Base-by-base conservation (phyloP, 208 protist species). In the Sergeia podlipaevii region DNA sequence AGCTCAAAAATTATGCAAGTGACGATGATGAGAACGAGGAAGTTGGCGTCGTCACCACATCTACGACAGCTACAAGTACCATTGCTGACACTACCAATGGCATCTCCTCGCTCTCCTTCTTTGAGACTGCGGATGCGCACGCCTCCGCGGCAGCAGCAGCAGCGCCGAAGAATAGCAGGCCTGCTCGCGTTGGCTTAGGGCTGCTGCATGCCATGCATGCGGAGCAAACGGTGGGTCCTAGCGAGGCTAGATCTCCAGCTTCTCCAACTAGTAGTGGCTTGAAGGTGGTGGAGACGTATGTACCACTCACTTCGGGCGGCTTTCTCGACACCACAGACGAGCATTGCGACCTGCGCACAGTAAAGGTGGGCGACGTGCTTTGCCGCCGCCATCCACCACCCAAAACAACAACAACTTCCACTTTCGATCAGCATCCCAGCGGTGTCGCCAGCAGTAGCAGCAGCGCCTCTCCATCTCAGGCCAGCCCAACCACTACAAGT, bases 271-370 rank as follows among this genome's bases (percentile, higher is more conserved):
- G n/a, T n/a, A n/a, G 11, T 6, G n/a, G 27, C 7, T 53, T 77
- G 4, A 30, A 55, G 42, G 62, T 79, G 4, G 86, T 89, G 24
- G 74, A 86, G 58, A 52, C 66, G 8, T 94, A 94, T 57, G 65
- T 66, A n/a, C 86, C 86, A 13, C 62, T 94, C 23, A 86, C 77
- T 45, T 77, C 74, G 1, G 82, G 82, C 27, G 82, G 86, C 27
- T 94, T 94, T 56, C 70, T 94, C 53, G 65, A 76, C 46, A 77
- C 67, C 3, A 51, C 70, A 4, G 48, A 70, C 6, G 76, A 75
- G 30, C 24, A 44, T 0, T 60, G 60, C 43, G 47, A 74, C 37
- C 39, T 70, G 13, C 36, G 36, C 26, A 41, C 55, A 32, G 60
- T 74, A 26, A 76, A 68, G 20, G 53, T 72, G 7, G 77, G 73